Base-by-base conservation (phyloP, 257 asterid species). In the Jaltomata sinuosa region DNA sequence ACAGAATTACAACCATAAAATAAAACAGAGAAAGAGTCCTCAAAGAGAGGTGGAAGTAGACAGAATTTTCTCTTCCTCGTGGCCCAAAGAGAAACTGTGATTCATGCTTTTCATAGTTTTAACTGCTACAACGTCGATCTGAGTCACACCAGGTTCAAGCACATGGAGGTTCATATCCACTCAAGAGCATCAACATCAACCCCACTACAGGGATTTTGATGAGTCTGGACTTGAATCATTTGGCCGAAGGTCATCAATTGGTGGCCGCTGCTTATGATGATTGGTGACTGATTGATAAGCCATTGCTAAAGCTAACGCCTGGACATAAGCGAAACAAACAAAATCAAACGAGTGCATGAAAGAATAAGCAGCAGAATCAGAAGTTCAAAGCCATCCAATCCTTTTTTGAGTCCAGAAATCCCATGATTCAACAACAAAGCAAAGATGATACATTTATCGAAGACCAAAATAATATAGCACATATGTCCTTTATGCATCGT, bases 181-280 rank as follows among this genome's bases (percentile, higher is more conserved):
- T 27, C 6, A 11, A 3, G 16, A 77, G 29, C 57, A 47, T 49
- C 22, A 47, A 47, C 27, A 76, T 40, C 64, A 79, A 68, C 87
- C 83, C 45, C 2, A 92, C 93, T 5, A 89, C 7, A 5, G 32
- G 36, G 40, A 83, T 38, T 83, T 81, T 31, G 93, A 92, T 6
- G 90, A 93, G 27, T 88, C 86, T 0, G 91, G 91, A 61, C 91
- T 87, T 1, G 88, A 83, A 82, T 93, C 98, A 9, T 84, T 87
- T 2, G 91, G 88, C 62, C 86, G 55, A 21, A 83, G 84, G 50
- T 68, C 65, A 81, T 85, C 87, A 50, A 85, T 85, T 15, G 87
- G 87, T 64, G 87, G 87, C 29, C 77, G 87, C 62, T 80, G 85
- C 52, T 81, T 85, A 79, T 85, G 87, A 85, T 85, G 87, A 68